These are phyloP conservation scores for Zygotorulaspora florentina DNA, from an alignment of 805 yeast species.

Conservation along the genomic window DNA sequence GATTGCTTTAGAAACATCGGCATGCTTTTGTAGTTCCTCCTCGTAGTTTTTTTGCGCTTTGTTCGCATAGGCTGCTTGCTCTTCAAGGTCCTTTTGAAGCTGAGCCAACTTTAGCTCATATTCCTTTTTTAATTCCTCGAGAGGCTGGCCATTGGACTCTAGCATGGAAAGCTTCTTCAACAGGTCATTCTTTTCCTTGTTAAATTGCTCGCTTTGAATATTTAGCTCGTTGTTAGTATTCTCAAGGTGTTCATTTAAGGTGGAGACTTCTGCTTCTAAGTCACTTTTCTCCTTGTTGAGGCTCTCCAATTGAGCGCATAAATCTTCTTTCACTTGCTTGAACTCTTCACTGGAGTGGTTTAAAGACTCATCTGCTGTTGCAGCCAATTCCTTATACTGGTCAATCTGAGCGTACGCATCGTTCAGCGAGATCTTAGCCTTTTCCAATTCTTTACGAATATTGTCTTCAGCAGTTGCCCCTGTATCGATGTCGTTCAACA, in stretches of 20 bases:
- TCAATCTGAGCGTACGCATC: conserved; percentile 53
- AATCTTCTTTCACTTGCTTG: conserved; percentile 40
- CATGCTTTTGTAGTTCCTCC: conserved; percentile 50
- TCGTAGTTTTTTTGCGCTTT: conserved; percentile 54
- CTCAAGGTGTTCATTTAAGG: conserved; percentile 32
- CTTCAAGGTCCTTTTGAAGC: conserved; percentile 37
- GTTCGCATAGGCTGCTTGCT: conserved; percentile 45
- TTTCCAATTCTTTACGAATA: conserved; percentile 41
- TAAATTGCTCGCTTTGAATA: conserved; percentile 26
- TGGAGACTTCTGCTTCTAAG: conserved; percentile 19
- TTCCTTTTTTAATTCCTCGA: conserved; percentile 19
- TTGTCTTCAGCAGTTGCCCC: conserved; percentile 21
- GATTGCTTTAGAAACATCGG: conserved; percentile 44
- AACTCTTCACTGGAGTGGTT: conserved; percentile 50
- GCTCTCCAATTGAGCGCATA: conserved; percentile 15
- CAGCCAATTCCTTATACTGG: conserved; percentile 60
- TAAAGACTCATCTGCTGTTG: conserved; percentile 64
- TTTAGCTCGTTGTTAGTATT: conserved; percentile 33
- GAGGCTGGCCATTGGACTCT: conserved; percentile 25
- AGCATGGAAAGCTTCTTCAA: conserved; percentile 31
- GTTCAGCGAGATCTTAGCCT: conserved; percentile 50
- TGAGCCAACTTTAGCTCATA: conserved; percentile 31
- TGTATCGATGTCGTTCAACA: conserved; percentile 22
- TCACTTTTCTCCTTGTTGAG: conserved; percentile 22
- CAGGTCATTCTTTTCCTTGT: conserved; percentile 22